Percentiles rank a stretch among this genome's conserved stretches.
Evolutionary conservation across 106 monocot genomes (phyloP).

Genomic region (Dendrobium chrysotoxum): DNA sequence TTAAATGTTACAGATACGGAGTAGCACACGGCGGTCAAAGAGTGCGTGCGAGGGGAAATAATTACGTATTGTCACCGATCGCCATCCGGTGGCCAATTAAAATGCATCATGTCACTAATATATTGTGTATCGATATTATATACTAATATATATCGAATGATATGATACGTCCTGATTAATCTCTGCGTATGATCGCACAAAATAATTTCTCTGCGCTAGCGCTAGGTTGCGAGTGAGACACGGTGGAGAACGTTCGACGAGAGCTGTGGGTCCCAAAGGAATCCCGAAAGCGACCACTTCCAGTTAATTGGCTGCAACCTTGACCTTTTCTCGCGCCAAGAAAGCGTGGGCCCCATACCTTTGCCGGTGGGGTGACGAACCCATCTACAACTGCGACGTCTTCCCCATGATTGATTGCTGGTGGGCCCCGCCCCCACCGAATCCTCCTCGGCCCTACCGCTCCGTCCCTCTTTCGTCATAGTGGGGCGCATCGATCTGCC

Average conservation of each 20-base stretch:
- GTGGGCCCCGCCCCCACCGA: neutral
- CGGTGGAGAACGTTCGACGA: neutral
- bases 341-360: neutral
- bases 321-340: neutral
- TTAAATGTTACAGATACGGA: too few relatives aligned
- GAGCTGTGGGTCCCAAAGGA: neutral
- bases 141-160: too few relatives aligned
- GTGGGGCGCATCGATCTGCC: neutral
- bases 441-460: neutral
- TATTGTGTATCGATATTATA: too few relatives aligned
- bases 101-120: too few relatives aligned
- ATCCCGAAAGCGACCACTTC: neutral
- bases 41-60: too few relatives aligned
- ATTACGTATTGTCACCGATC: too few relatives aligned
- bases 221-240: too few relatives aligned
- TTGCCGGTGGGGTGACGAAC: conserved; percentile 2
- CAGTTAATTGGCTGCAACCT: neutral
- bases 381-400: neutral
- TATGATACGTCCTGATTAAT: too few relatives aligned
- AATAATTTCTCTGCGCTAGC: too few relatives aligned
- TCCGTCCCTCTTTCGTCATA: neutral
- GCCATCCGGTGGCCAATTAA: too few relatives aligned
- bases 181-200: too few relatives aligned
- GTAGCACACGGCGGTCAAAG: too few relatives aligned
- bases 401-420: neutral